These are phyloP conservation scores for Zizania palustris DNA, from an alignment of 202 grass and related monocot species.

Conservation along the genomic window DNA sequence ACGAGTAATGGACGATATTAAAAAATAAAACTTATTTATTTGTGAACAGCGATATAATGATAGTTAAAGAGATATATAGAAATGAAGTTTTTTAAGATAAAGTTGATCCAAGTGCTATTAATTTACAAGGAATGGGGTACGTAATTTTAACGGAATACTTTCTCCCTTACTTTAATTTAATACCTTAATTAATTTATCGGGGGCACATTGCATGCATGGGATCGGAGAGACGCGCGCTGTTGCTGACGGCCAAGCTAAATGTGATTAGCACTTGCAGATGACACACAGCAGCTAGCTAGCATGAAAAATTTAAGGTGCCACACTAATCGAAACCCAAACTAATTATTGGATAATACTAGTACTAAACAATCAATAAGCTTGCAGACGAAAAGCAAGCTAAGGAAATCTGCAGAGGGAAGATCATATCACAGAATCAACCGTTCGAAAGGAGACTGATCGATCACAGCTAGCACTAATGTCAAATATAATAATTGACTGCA, in stretches of 20 bases:
- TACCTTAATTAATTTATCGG: not conserved
- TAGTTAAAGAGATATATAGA: no score
- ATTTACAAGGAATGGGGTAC: no score
- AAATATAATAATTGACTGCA: slow-evolving; percentile 21
- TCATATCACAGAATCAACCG: not conserved
- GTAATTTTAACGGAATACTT: not conserved
- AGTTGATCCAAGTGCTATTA: no score
- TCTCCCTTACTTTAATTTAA: not conserved
- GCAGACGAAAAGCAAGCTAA: not conserved
- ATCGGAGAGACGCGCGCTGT: no score
- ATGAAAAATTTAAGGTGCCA: slow-evolving; percentile 24
- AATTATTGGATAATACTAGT: no score
- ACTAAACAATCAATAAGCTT: not conserved
- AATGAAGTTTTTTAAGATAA: no score
- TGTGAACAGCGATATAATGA: no score
- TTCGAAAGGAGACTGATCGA: not conserved
- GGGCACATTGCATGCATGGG: no score
- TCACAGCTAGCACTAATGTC: no score
- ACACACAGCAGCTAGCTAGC: slow-evolving; percentile 37
- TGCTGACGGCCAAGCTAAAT: not conserved
- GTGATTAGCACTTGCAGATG: not conserved
- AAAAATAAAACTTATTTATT: no score
- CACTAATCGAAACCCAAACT: not conserved
- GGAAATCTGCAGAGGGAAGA: not conserved
- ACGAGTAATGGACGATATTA: no score